phyloP scores from a whole-genome alignment of 2,329 filamentous ascomycete species.

The Diaporthe velutina region DNA sequence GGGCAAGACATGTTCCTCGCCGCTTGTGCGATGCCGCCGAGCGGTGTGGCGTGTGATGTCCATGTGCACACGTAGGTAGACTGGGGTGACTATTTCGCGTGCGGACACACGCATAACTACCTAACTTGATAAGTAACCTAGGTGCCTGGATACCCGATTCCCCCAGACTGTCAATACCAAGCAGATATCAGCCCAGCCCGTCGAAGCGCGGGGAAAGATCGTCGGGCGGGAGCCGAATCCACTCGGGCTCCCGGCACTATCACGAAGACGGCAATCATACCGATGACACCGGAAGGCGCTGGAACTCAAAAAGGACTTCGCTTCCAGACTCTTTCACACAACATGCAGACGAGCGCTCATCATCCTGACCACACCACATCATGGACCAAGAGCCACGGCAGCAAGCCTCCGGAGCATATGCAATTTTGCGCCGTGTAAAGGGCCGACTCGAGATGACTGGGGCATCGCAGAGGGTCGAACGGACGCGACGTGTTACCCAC shows the following conservation, averaged over 20 bases:
- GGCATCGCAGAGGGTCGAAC: not conserved
- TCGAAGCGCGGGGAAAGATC: conserved; percentile 23
- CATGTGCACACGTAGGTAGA: not conserved
- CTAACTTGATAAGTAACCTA: not conserved
- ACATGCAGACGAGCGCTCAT: not conserved
- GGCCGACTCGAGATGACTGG: conserved; percentile 4
- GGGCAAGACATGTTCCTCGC: conserved; percentile 7
- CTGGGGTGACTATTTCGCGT: not conserved
- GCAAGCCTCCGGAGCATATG: conserved; percentile 1
- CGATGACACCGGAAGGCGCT: conserved; percentile 9
- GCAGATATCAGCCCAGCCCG: conserved; percentile 1
- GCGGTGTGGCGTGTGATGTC: not conserved
- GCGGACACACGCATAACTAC: not conserved
- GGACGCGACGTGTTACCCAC: not conserved
- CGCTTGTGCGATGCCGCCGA: not conserved
- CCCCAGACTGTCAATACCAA: conserved; percentile 8
- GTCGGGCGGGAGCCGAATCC: conserved; percentile 10
- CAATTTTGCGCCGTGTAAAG: conserved; percentile 12
- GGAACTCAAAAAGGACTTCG: conserved; percentile 17
- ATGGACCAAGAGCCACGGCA: conserved; percentile 10
- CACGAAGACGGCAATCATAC: conserved; percentile 21
- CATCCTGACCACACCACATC: conserved; percentile 6
- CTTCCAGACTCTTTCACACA: not conserved
- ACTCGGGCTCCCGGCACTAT: conserved; percentile 27
- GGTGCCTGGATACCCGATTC: not conserved